A percentile compares a stretch with the other conserved stretches of the same genome.
Evolutionary conservation across 148 eudicot genomes (phyloP).

Genomic region (Rhododendron griersonianum): DNA sequence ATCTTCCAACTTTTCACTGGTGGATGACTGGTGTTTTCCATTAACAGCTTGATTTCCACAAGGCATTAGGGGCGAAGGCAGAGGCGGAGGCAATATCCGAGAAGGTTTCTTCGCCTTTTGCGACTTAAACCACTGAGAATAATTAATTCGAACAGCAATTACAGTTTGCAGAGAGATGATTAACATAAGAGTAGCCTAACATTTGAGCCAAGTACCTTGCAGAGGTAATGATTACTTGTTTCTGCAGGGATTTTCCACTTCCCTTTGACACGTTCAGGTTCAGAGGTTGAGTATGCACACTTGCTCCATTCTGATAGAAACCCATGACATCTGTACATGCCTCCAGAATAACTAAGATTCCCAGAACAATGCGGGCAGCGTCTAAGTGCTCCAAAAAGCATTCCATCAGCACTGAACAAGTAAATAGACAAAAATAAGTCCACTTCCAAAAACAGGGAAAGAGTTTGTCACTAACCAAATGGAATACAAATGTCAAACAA

Average conservation of each 20-base stretch:
- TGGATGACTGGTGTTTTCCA: constrained; percentile 37
- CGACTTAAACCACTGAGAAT: constrained; percentile 76
- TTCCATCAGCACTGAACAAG: constrained; percentile 84
- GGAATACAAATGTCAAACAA: neutral
- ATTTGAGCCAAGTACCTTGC: constrained; percentile 48
- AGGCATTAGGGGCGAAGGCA: constrained; percentile 34
- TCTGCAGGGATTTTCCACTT: constrained; percentile 89
- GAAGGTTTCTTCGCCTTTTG: constrained; percentile 63
- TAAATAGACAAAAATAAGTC: neutral
- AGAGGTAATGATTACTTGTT: constrained; percentile 65
- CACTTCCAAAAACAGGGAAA: neutral
- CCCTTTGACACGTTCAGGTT: constrained; percentile 73
- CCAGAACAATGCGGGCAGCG: constrained; percentile 76
- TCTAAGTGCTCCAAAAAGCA: constrained; percentile 82
- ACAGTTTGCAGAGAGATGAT: neutral
- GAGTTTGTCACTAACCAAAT: neutral
- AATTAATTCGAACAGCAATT: constrained; percentile 14
- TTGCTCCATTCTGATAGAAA: constrained; percentile 90
- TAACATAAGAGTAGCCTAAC: constrained; percentile 3
- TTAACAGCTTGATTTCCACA: constrained; percentile 46
- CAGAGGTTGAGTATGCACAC: constrained; percentile 70
- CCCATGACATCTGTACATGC: constrained; percentile 76
- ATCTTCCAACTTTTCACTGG: constrained; percentile 62
- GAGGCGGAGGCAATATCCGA: constrained; percentile 67
- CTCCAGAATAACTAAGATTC: constrained; percentile 59